Evolutionary conservation across 805 yeast species (phyloP).

Genomic region (Pichia manshurica): DNA sequence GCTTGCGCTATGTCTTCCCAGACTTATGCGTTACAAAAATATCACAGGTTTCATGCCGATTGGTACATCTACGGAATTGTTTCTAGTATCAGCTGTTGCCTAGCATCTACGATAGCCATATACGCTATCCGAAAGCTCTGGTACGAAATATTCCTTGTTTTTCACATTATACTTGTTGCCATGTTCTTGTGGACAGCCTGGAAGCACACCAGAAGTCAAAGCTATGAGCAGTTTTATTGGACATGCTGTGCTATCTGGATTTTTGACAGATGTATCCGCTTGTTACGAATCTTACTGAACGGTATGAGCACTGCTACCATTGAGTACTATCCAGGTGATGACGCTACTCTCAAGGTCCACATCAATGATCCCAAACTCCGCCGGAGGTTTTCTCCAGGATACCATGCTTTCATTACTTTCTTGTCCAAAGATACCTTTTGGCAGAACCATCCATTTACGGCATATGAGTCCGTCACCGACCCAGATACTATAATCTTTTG

Average conservation of each 20-base stretch:
- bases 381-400: slow-evolving; percentile 48
- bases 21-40: slow-evolving; percentile 18
- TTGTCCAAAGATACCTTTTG: slow-evolving; percentile 43
- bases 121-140: slow-evolving; percentile 44
- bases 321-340: slow-evolving; percentile 34
- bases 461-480: slow-evolving; percentile 34
- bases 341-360: slow-evolving; percentile 43
- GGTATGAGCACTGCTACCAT: slow-evolving; percentile 34
- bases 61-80: slow-evolving; percentile 31
- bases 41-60: slow-evolving; percentile 24
- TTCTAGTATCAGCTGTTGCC: slow-evolving; percentile 29
- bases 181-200: slow-evolving; percentile 51
- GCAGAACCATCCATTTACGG: slow-evolving; percentile 64
- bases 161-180: slow-evolving; percentile 54
- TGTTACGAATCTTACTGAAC: slow-evolving; percentile 32
- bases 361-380: slow-evolving; percentile 44
- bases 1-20: slow-evolving; percentile 28
- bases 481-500: slow-evolving; percentile 37
- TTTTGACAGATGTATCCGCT: slow-evolving; percentile 46
- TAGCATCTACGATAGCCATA: not conserved
- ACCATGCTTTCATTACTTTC: slow-evolving; percentile 56
- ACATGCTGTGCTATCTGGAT: slow-evolving; percentile 45
- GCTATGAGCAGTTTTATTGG: slow-evolving; percentile 31
- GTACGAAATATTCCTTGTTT: slow-evolving; percentile 56
- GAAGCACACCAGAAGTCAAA: slow-evolving; percentile 43